A percentile compares a stretch with the other conserved stretches of the same genome.
Conservation (phyloP, 495 filamentous ascomycete species). For the Penicillium verhagenii region DNA sequence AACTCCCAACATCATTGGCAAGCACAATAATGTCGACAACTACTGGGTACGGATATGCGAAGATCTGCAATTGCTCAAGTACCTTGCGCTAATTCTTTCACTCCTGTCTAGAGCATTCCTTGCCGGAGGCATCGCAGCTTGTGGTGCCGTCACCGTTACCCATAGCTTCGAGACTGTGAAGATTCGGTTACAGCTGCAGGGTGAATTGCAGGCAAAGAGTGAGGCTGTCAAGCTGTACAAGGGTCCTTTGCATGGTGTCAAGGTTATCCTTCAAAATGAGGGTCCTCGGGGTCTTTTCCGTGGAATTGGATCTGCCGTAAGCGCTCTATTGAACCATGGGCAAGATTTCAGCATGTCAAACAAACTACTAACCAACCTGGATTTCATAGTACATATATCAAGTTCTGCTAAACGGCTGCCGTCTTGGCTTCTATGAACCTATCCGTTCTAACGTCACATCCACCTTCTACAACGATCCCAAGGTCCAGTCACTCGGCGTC, state of each 20-base stretch:
- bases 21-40: slow-evolving; percentile 54
- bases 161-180: slow-evolving; percentile 99
- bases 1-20: background rate
- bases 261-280: slow-evolving; percentile 89
- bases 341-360: background rate
- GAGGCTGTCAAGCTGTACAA: slow-evolving; percentile 83
- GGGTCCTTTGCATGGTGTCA: slow-evolving; percentile 89
- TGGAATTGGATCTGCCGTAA: slow-evolving; percentile 81
- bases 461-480: slow-evolving; percentile 66
- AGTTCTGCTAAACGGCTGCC: slow-evolving; percentile 92
- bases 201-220: slow-evolving; percentile 84
- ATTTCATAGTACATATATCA: slow-evolving; percentile 83
- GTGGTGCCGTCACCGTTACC: slow-evolving; percentile 95
- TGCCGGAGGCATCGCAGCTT: slow-evolving; percentile 93
- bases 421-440: slow-evolving; percentile 96
- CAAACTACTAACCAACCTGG: slow-evolving; percentile 9
- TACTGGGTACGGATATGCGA: slow-evolving; percentile 39
- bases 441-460: slow-evolving; percentile 68
- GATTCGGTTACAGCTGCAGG: slow-evolving; percentile 98
- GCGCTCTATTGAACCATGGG: slow-evolving; percentile 13
- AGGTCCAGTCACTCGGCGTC: slow-evolving; percentile 76
- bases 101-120: slow-evolving; percentile 64
- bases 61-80: background rate
- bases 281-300: slow-evolving; percentile 82
- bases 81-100: slow-evolving; percentile 11